Percentiles rank a stretch among this genome's conserved stretches.
These are phyloP conservation scores for Hyaloraphidium curvatum DNA, from an alignment of 192 early-diverging fungal genomes.

Conservation along the genomic window DNA sequence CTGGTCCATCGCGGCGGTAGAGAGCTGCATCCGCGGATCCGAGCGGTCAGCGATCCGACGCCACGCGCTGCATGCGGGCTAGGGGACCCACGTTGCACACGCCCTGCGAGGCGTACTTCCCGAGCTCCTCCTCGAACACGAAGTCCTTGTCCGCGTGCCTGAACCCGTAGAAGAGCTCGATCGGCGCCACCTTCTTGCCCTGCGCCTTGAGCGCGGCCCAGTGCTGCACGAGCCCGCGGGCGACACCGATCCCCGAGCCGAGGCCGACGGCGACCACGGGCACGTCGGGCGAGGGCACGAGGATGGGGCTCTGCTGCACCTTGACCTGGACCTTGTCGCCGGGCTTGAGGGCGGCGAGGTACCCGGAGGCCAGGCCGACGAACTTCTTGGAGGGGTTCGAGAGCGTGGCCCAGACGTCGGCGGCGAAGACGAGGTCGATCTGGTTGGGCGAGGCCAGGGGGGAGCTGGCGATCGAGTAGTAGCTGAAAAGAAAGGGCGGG, in stretches of 20 bases:
- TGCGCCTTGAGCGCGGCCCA: background rate
- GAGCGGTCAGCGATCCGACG: background rate
- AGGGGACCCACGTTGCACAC: background rate
- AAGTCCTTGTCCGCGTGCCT: background rate
- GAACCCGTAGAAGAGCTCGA: slow-evolving; percentile 2
- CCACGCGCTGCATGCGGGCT: too few relatives aligned
- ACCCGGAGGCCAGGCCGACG: background rate
- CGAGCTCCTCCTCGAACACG: background rate
- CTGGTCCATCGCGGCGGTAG: background rate
- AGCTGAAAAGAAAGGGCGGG: background rate
- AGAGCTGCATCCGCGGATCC: background rate
- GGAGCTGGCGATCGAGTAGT: background rate
- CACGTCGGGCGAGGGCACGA: background rate
- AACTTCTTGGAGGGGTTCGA: background rate
- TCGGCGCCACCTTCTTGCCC: background rate
- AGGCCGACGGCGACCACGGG: background rate
- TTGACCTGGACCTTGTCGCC: slow-evolving; percentile 1
- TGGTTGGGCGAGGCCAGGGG: background rate
- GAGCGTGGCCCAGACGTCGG: background rate
- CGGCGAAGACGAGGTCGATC: background rate
- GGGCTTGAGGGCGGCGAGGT: background rate
- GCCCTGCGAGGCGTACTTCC: background rate
- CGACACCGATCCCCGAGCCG: background rate
- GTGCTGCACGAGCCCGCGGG: background rate
- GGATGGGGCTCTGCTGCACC: background rate